These are phyloP conservation scores for Goffeauzyma gilvescens DNA, from an alignment of 768 basidiomycete species.

Conservation along the genomic window DNA sequence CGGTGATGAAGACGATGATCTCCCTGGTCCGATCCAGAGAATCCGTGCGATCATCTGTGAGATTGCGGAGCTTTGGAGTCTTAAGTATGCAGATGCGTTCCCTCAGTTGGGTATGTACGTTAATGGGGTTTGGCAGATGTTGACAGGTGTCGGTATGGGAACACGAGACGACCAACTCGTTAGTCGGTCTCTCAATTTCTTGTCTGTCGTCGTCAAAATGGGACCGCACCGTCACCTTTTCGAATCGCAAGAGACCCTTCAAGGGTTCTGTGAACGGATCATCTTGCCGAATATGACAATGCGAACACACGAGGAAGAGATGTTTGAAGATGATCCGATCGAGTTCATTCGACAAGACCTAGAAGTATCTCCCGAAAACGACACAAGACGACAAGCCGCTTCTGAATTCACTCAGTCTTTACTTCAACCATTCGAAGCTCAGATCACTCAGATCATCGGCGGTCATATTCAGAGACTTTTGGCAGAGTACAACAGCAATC, in stretches of 20 bases:
- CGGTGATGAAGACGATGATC: slow-evolving; percentile 57
- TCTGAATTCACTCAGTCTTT: slow-evolving; percentile 88
- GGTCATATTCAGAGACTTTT: slow-evolving; percentile 65
- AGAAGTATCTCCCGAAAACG: slow-evolving; percentile 49
- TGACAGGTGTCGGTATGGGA: slow-evolving; percentile 45
- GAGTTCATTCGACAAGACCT: slow-evolving; percentile 83
- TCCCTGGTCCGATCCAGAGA: slow-evolving; percentile 68
- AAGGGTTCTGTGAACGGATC: slow-evolving; percentile 66
- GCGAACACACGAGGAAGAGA: slow-evolving; percentile 71
- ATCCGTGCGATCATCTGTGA: slow-evolving; percentile 79
- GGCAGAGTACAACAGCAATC: slow-evolving; percentile 41
- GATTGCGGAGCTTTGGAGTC: slow-evolving; percentile 53
- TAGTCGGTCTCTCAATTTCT: slow-evolving; percentile 71
- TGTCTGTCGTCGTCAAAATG: slow-evolving; percentile 78
- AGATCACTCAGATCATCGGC: slow-evolving; percentile 72
- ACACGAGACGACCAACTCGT: slow-evolving; percentile 67
- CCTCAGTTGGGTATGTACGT: slow-evolving; percentile 42
- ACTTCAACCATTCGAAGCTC: slow-evolving; percentile 55
- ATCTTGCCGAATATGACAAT: slow-evolving; percentile 83
- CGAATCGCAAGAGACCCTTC: slow-evolving; percentile 53
- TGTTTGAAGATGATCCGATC: slow-evolving; percentile 91
- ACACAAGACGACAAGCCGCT: slow-evolving; percentile 77
- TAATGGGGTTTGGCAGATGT: slow-evolving; percentile 69
- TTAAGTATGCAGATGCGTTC: slow-evolving; percentile 35
- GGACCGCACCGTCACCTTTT: slow-evolving; percentile 66